phyloP scores from a whole-genome alignment of 2,329 filamentous ascomycete genomes.

The Calonectria fujianensis region DNA sequence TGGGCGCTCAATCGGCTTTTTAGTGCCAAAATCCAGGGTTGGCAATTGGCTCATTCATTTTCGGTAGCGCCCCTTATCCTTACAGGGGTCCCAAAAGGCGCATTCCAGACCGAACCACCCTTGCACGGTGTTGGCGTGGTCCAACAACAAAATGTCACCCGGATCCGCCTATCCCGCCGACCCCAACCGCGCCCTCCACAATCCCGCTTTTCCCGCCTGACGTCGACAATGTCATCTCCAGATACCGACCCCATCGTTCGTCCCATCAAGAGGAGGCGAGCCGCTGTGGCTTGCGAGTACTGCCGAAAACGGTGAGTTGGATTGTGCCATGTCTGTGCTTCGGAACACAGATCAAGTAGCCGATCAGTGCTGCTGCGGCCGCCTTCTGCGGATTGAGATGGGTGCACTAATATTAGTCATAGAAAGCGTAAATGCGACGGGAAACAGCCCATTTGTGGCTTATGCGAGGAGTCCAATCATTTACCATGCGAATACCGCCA shows the following conservation, averaged over 20 bases:
- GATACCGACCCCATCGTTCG: not conserved
- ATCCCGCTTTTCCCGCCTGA: constrained; percentile 8
- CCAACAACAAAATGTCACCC: not conserved
- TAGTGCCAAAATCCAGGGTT: not conserved
- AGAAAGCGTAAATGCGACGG: constrained; percentile 51
- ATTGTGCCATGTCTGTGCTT: not conserved
- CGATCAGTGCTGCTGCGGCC: not conserved
- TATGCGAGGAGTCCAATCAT: constrained; percentile 49
- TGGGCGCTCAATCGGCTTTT: not conserved
- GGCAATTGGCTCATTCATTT: not conserved
- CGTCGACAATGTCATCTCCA: not conserved
- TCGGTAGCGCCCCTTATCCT: not conserved
- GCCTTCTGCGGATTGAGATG: not conserved
- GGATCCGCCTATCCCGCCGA: not conserved
- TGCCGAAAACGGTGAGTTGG: constrained; percentile 45
- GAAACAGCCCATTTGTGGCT: constrained; percentile 44
- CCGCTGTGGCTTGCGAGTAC: constrained; percentile 52
- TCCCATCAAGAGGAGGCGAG: constrained; percentile 49
- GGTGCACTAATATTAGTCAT: not conserved
- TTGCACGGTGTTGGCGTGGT: not conserved
- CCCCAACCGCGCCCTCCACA: not conserved
- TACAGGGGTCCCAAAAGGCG: not conserved
- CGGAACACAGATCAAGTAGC: not conserved
- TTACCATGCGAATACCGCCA: constrained; percentile 48
- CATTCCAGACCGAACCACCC: constrained; percentile 5